A percentile compares a stretch with the other conserved stretches of the same genome.
These are phyloP conservation scores for Suhomyces bokatorum DNA, from an alignment of 1,139 yeast species.

Conservation along the genomic window DNA sequence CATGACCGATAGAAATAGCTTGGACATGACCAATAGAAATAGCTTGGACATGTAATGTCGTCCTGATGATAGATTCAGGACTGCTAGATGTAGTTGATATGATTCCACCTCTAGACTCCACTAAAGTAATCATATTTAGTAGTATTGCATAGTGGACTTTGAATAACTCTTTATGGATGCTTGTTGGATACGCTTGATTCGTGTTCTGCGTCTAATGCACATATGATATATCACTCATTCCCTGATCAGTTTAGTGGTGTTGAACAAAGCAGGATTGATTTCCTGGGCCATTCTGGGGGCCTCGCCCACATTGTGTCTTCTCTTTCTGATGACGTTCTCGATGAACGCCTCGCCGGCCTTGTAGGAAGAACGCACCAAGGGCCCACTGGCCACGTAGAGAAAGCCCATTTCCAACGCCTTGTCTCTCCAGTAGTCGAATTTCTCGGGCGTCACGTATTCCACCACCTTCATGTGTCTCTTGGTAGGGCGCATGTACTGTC, in stretches of 20 bases:
- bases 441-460: conserved; percentile 92
- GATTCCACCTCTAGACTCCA: no score
- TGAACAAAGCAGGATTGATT: conserved; percentile 20
- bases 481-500: conserved; percentile 99
- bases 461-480: conserved; percentile 98
- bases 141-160: no score
- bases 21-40: no score
- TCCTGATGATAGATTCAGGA: no score
- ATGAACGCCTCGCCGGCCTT: conserved; percentile 98
- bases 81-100: no score
- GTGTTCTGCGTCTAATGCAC: no score
- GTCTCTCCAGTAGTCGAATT: conserved; percentile 90
- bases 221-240: background rate
- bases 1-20: no score
- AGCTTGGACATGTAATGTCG: no score
- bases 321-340: conserved; percentile 85
- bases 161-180: no score
- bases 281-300: conserved; percentile 36
- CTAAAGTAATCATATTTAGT: no score
- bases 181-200: no score
- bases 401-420: conserved; percentile 89
- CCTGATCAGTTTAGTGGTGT: conserved; percentile 9
- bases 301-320: conserved; percentile 55
- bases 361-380: conserved; percentile 92
- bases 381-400: conserved; percentile 95